These are phyloP conservation scores for Agrocybe praecox DNA, from an alignment of 768 basidiomycete species.

Conservation along the genomic window DNA sequence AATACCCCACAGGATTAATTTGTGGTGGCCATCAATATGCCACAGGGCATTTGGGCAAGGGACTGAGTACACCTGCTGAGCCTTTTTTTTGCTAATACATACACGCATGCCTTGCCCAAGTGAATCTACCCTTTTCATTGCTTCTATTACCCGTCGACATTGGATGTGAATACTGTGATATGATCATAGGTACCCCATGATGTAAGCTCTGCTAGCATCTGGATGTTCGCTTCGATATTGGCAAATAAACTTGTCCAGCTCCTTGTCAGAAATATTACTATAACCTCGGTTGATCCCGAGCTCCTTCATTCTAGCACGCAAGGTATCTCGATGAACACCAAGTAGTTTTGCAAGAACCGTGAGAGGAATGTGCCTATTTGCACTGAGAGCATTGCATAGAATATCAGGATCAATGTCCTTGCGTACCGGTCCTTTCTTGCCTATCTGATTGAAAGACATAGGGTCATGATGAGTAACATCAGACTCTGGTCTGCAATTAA, in stretches of 20 bases:
- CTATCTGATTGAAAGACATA: neutral
- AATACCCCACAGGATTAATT: slow-evolving; percentile 4
- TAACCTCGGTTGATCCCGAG: neutral
- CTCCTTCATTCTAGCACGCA: neutral
- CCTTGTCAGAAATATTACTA: neutral
- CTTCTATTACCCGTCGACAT: no score
- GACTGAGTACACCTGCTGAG: no score
- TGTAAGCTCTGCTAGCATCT: neutral
- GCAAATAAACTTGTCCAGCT: neutral
- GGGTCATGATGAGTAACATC: neutral
- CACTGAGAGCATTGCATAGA: neutral
- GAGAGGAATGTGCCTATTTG: neutral
- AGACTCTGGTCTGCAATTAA: no score
- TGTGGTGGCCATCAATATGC: slow-evolving; percentile 7
- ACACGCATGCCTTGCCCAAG: no score
- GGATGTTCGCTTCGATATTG: slow-evolving; percentile 1
- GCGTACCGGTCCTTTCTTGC: neutral
- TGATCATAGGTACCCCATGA: neutral
- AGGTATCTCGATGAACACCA: neutral
- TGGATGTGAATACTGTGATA: neutral
- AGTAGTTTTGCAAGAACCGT: neutral
- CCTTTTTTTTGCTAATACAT: no score
- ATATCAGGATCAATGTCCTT: neutral
- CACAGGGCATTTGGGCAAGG: no score
- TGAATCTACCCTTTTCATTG: no score